phyloP scores from a whole-genome alignment of 23 red algal genomes.

The Porphyridium purpureum region DNA sequence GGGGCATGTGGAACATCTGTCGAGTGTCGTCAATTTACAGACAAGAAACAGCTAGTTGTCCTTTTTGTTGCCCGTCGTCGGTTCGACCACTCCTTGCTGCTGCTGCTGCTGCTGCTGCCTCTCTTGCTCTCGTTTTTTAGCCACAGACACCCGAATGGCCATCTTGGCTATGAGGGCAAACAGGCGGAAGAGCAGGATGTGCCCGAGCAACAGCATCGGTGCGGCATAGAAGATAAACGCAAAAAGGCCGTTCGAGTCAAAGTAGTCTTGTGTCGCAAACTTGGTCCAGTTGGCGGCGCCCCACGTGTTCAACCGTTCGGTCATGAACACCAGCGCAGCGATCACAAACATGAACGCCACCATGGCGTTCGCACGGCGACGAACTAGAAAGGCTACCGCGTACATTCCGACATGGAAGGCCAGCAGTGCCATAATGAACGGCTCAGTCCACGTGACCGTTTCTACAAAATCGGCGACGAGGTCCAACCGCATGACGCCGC shows the following conservation, averaged over 20 bases:
- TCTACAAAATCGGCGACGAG: slow-evolving; percentile 3
- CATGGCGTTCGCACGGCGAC: slow-evolving; percentile 2
- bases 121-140: too few species aligned
- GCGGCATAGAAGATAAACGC: slow-evolving; percentile 8
- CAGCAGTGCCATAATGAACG: slow-evolving; percentile 4
- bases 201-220: slow-evolving; percentile 11
- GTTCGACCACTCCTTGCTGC: too few species aligned
- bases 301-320: slow-evolving; percentile 9
- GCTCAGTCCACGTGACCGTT: slow-evolving; percentile 7
- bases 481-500: slow-evolving; percentile 1
- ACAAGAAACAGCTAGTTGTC: too few species aligned
- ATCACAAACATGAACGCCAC: neutral
- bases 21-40: too few species aligned
- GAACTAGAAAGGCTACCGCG: neutral
- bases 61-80: too few species aligned
- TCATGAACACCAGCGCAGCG: slow-evolving; percentile 3
- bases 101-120: too few species aligned
- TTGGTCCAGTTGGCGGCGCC: slow-evolving; percentile 1
- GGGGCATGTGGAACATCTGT: too few species aligned
- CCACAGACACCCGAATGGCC: too few species aligned
- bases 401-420: slow-evolving; percentile 2
- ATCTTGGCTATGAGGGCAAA: too few species aligned
- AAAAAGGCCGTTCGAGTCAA: slow-evolving; percentile 10
- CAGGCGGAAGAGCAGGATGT: slow-evolving; percentile 5
- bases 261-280: slow-evolving; percentile 6